Base-by-base conservation (phyloP, 768 basidiomycete genomes). In the Hebeloma cylindrosporum region DNA sequence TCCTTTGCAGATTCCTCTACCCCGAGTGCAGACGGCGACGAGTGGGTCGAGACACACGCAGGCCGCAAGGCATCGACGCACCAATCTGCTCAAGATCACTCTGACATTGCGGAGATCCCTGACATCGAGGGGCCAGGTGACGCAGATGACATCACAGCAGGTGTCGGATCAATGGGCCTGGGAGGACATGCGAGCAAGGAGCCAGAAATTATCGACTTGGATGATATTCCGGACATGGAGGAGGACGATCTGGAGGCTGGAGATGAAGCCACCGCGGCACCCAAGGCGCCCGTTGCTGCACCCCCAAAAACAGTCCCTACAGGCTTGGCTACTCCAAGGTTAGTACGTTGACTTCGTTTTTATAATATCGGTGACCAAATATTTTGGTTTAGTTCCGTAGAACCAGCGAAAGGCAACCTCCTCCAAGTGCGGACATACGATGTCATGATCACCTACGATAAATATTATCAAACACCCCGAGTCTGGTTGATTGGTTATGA, bases 401-500 rank as follows among this genome's bases (percentile, higher is more conserved):
- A 85, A 52, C 73, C 78, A 16, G 79, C 82, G 25, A 89, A 83
- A 50, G 82, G 81, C 45, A 96, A 96, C 58, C 74, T 97, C 20
- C 73, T 98, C 30, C 91, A 94, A 76, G 92, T 98, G 29, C 82
- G 96, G 60, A 99, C 95, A 8, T 99, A 99, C 72, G 96, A 99
- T 65, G 94, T 97, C 59, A 91, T 96, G 87, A 98, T 99, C 73
- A 92, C 91, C 36, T 99, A 98, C 66, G 96, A 99, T 79, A 99
- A 98, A 72, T 95, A 94, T 68, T 98, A 99, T 68, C 96, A 98
- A 66, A 97, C 94, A 9, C 96, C 96, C 17, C 82, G 95, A 55
- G 88, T 97, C 63, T 99, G 96, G 96, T 70, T 99, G 47, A 80
- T 94, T 53, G 96, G 96, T 14, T 97, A 97, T 62, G 94, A 97